Percentiles rank a stretch among this genome's conserved stretches.
Evolutionary conservation across 306 rosid genomes (phyloP).

Genomic region (Vicia faba): DNA sequence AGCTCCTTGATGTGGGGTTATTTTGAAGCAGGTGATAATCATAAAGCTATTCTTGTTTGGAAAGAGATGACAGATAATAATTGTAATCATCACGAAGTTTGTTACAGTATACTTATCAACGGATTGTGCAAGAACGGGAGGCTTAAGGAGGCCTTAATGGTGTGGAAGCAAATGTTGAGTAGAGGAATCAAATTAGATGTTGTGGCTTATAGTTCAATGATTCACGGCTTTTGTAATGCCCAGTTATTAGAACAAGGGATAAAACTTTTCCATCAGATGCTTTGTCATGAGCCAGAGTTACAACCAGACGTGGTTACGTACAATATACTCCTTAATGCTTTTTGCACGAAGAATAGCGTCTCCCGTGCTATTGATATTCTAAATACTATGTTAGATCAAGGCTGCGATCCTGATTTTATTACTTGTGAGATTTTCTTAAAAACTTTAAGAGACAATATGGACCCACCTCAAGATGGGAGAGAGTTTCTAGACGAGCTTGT

Average conservation of each 20-base stretch:
- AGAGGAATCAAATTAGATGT: slow-evolving; percentile 81
- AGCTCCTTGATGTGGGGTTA: slow-evolving; percentile 86
- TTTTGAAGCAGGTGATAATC: slow-evolving; percentile 58
- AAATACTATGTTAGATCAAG: slow-evolving; percentile 70
- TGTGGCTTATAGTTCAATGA: slow-evolving; percentile 91
- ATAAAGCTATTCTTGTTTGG: slow-evolving; percentile 79
- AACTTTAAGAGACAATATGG: slow-evolving; percentile 61
- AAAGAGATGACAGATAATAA: slow-evolving; percentile 61
- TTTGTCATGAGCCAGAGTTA: slow-evolving; percentile 57
- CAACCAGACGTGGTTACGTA: slow-evolving; percentile 83
- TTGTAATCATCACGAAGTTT: slow-evolving; percentile 53
- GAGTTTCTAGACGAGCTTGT: slow-evolving; percentile 87
- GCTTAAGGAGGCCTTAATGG: slow-evolving; percentile 74
- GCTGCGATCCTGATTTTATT: slow-evolving; percentile 76
- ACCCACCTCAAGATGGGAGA: slow-evolving; percentile 84
- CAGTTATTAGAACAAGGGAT: slow-evolving; percentile 72
- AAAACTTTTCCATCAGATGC: slow-evolving; percentile 87
- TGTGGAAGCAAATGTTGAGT: slow-evolving; percentile 83
- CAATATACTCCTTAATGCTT: slow-evolving; percentile 73
- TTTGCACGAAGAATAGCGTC: slow-evolving; percentile 63
- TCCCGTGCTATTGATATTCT: slow-evolving; percentile 71
- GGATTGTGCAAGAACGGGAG: slow-evolving; percentile 81
- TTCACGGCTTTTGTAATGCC: slow-evolving; percentile 81
- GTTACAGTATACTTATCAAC: slow-evolving; percentile 74
- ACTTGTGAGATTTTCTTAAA: slow-evolving; percentile 81